Evolutionary conservation across 2,329 filamentous ascomycete species (phyloP).

Genomic region (Venturiaceae sp.): DNA sequence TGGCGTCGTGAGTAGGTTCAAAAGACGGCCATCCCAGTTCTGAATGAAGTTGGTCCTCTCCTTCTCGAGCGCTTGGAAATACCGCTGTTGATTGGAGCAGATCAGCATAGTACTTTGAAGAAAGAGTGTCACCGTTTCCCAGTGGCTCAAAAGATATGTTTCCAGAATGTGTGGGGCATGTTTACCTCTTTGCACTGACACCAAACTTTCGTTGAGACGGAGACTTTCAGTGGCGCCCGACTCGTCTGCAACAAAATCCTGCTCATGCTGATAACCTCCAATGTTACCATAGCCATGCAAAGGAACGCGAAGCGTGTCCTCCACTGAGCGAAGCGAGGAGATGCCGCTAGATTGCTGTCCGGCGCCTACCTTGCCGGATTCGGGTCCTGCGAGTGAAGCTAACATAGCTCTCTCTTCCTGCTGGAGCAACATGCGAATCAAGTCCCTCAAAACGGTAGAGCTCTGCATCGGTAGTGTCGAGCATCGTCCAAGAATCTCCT

Average conservation of each 20-base stretch:
- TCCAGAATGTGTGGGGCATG: neutral
- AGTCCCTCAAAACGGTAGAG: slow-evolving; percentile 16
- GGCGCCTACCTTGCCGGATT: neutral
- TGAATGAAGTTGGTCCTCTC: neutral
- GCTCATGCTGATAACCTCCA: no score
- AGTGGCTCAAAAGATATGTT: no score
- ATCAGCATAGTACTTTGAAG: neutral
- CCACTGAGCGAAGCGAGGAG: neutral
- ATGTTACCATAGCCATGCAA: neutral
- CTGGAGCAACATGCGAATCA: slow-evolving; percentile 7
- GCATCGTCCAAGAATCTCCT: slow-evolving; percentile 25
- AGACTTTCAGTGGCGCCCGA: neutral
- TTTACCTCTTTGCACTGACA: neutral
- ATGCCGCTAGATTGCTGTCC: neutral
- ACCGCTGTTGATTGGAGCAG: neutral
- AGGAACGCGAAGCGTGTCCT: neutral
- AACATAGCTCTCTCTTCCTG: neutral
- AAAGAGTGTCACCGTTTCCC: no score
- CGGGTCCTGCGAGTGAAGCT: neutral
- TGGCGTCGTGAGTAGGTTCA: neutral
- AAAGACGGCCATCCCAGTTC: neutral
- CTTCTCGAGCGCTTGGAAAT: neutral
- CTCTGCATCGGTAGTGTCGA: slow-evolving; percentile 26
- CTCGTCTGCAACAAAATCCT: neutral
- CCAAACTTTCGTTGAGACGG: neutral